phyloP scores from a whole-genome alignment of 768 basidiomycete species.

The Termitomyces sp. region DNA sequence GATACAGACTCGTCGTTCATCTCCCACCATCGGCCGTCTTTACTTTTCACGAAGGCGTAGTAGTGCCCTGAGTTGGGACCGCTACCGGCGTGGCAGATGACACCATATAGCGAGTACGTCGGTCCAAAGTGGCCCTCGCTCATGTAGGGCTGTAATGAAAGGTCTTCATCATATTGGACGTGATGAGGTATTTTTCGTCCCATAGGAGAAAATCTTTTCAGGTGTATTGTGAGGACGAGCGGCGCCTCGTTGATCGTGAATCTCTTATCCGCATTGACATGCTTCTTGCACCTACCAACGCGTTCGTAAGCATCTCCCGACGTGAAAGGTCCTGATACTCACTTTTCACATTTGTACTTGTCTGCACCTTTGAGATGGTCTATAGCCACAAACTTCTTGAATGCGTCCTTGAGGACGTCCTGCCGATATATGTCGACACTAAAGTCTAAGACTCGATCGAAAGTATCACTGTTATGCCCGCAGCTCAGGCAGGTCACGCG shows the following conservation, averaged over 20 bases:
- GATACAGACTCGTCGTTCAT: conserved; percentile 90
- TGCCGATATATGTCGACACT: conserved; percentile 81
- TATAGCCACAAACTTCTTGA: conserved; percentile 74
- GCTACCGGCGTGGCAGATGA: conserved; percentile 89
- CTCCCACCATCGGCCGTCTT: conserved; percentile 73
- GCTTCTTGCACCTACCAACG: conserved; percentile 75
- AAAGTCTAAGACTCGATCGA: conserved; percentile 91
- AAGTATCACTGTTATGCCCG: conserved; percentile 88
- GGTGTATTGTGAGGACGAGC: conserved; percentile 81
- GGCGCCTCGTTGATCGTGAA: conserved; percentile 90
- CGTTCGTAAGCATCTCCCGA: neutral
- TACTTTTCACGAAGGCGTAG: conserved; percentile 75
- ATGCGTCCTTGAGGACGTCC: conserved; percentile 59
- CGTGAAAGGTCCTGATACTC: conserved; percentile 23
- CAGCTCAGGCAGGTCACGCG: conserved; percentile 85
- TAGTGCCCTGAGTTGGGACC: conserved; percentile 97
- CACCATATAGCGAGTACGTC: conserved; percentile 81
- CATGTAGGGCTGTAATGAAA: conserved; percentile 77
- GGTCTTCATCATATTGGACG: conserved; percentile 71
- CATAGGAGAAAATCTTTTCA: conserved; percentile 90
- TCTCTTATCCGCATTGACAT: conserved; percentile 84
- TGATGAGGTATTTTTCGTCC: conserved; percentile 81
- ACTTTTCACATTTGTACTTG: conserved; percentile 99
- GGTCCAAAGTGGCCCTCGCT: conserved; percentile 75
- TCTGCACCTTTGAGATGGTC: conserved; percentile 86